Percentiles rank a stretch among this genome's conserved stretches.
Conservation (phyloP, 768 basidiomycete species). For the Collybiopsis luxurians region DNA sequence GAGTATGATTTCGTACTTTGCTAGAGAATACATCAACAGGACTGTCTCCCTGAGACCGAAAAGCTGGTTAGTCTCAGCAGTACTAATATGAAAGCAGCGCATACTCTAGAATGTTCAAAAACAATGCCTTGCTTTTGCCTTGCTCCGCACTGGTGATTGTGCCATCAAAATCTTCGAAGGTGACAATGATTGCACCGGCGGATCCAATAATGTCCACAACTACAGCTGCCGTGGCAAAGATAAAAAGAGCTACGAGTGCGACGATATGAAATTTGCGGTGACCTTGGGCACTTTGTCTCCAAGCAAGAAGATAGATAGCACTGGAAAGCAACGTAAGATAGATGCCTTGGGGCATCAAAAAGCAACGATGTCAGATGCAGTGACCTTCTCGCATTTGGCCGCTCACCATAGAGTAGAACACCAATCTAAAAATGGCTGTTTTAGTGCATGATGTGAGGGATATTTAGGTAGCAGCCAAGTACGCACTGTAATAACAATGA, state of each 20-base stretch:
- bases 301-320: neutral
- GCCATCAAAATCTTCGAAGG: neutral
- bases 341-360: neutral
- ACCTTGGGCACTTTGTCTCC: neutral
- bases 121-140: neutral
- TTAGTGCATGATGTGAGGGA: too few species aligned
- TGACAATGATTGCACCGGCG: neutral
- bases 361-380: too few species aligned
- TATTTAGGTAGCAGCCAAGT: too few species aligned
- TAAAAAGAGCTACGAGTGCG: neutral
- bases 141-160: neutral
- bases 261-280: neutral
- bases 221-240: neutral
- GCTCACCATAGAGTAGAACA: neutral
- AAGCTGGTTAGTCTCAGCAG: too few species aligned
- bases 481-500: neutral
- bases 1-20: neutral
- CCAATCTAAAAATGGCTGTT: too few species aligned
- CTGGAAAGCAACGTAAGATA: neutral
- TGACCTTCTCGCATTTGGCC: too few species aligned
- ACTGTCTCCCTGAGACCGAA: neutral
- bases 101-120: neutral
- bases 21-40: neutral
- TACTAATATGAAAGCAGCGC: neutral
- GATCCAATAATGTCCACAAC: neutral